A percentile compares a stretch with the other conserved stretches of the same genome.
These are phyloP conservation scores for Colletotrichum gloeosporioides DNA, from an alignment of 2,329 filamentous ascomycete genomes.

Conservation along the genomic window DNA sequence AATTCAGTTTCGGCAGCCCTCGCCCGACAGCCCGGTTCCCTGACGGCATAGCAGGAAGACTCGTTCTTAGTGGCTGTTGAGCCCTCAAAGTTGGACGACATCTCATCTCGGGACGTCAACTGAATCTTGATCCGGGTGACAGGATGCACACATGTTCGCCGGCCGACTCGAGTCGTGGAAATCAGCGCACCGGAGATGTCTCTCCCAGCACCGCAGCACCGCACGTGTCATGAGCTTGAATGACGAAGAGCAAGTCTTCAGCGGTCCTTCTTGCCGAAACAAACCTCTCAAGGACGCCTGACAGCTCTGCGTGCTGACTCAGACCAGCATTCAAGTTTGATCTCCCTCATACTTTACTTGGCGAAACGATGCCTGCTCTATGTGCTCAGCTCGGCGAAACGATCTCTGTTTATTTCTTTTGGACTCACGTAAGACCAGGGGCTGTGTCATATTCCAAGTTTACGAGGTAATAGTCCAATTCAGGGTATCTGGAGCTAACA, in stretches of 20 bases:
- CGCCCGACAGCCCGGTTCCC: not conserved
- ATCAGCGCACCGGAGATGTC: not conserved
- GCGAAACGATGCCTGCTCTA: not conserved
- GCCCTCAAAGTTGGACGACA: not conserved
- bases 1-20: not conserved
- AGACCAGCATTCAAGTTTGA: not conserved
- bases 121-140: constrained; percentile 5
- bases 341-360: not conserved
- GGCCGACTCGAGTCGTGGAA: not conserved
- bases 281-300: not conserved
- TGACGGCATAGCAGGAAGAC: not conserved
- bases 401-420: not conserved
- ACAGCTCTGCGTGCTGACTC: not conserved
- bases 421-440: not conserved
- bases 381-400: not conserved
- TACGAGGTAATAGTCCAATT: not conserved
- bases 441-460: not conserved
- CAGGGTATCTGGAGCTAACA: constrained; percentile 7
- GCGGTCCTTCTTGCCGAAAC: not conserved
- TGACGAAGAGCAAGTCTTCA: not conserved
- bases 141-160: not conserved
- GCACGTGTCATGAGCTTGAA: not conserved
- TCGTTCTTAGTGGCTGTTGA: not conserved
- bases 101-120: constrained; percentile 15
- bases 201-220: not conserved